Conservation (phyloP, 805 yeast genomes). For the Kuraishia capsulata region DNA sequence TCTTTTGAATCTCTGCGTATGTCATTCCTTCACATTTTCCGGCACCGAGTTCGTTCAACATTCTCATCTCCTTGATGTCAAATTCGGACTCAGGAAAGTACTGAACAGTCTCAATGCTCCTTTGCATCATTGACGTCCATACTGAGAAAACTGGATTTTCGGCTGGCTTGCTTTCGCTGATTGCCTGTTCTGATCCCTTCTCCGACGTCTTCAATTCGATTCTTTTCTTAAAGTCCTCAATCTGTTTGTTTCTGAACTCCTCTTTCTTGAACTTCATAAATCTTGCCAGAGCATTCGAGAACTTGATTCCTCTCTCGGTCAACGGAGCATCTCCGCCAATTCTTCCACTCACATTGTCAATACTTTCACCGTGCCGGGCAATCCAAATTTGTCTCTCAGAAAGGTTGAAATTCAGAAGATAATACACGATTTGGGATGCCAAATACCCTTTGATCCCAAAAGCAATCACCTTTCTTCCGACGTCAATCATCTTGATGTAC, state of each 20-base stretch:
- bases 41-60: slow-evolving; percentile 90
- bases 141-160: slow-evolving; percentile 77
- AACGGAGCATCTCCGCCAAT: slow-evolving; percentile 89
- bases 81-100: slow-evolving; percentile 66
- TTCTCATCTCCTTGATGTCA: slow-evolving; percentile 80
- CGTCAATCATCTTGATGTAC: slow-evolving; percentile 92
- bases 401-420: slow-evolving; percentile 79
- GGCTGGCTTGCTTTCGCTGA: slow-evolving; percentile 21
- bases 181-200: slow-evolving; percentile 10
- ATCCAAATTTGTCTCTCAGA: slow-evolving; percentile 90
- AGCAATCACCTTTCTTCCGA: slow-evolving; percentile 88
- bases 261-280: slow-evolving; percentile 67
- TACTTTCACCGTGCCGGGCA: slow-evolving; percentile 89
- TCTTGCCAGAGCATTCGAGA: slow-evolving; percentile 60
- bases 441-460: slow-evolving; percentile 81
- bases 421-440: slow-evolving; percentile 89
- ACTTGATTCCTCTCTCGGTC: slow-evolving; percentile 71
- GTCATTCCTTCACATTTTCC: slow-evolving; percentile 93
- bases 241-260: slow-evolving; percentile 57
- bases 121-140: slow-evolving; percentile 82
- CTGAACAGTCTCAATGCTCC: slow-evolving; percentile 73
- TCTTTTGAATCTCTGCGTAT: slow-evolving; percentile 69
- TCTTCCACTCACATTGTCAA: slow-evolving; percentile 73
- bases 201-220: slow-evolving; percentile 28
- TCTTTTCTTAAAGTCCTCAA: slow-evolving; percentile 40